Conservation (phyloP, 805 yeast species). For the Cyberlindnera petersonii region DNA sequence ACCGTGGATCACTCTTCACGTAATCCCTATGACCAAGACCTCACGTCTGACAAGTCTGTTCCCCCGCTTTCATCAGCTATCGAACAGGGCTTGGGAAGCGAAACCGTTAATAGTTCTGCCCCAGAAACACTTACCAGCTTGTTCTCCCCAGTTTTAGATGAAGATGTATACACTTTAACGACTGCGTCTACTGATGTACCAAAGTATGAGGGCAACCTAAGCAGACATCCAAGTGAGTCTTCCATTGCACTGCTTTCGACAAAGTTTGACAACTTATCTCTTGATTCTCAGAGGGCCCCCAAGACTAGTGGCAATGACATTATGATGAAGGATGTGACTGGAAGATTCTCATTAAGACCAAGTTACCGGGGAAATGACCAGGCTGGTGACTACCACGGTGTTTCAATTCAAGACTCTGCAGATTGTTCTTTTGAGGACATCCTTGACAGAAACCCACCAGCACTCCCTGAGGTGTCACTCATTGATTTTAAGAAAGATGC, state of each 20-base stretch:
- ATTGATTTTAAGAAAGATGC: not conserved
- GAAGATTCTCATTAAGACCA: constrained; percentile 10
- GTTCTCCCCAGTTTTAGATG: constrained; percentile 2
- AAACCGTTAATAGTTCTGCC: not conserved
- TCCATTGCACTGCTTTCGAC: constrained; percentile 11
- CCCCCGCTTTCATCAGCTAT: not conserved
- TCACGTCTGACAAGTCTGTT: not conserved
- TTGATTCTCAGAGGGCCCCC: constrained; percentile 1
- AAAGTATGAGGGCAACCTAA: not conserved
- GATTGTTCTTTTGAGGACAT: constrained; percentile 27
- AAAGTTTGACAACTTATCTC: constrained; percentile 8
- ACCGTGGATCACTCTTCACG: constrained; percentile 6
- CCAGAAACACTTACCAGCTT: constrained; percentile 5
- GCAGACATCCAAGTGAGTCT: no score
- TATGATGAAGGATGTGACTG: not conserved
- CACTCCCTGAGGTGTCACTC: constrained; percentile 10
- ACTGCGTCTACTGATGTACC: not conserved
- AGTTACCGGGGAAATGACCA: not conserved
- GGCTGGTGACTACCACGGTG: not conserved
- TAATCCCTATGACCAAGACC: not conserved
- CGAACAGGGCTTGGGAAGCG: not conserved
- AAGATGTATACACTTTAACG: constrained; percentile 1
- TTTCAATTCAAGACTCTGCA: constrained; percentile 7
- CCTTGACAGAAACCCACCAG: constrained; percentile 23
- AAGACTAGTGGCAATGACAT: not conserved